Conservation (phyloP, 1,139 yeast genomes). For the Pichiaceae sp. region DNA sequence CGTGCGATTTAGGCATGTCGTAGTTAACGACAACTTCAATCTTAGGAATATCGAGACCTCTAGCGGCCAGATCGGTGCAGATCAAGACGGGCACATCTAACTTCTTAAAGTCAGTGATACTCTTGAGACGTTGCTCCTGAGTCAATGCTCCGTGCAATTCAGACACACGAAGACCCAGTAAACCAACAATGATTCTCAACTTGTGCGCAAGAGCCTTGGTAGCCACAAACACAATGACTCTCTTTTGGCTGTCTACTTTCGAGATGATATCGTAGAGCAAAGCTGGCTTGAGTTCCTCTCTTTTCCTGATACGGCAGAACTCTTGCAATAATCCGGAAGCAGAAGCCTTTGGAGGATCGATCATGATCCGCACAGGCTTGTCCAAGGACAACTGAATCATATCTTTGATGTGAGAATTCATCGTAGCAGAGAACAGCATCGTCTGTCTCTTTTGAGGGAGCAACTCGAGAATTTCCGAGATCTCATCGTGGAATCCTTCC, state of each 20-base stretch:
- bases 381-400: constrained; percentile 79
- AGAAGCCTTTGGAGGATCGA: constrained; percentile 92
- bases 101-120: constrained; percentile 75
- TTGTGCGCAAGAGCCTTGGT: constrained; percentile 87
- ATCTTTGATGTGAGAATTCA: constrained; percentile 89
- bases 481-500: constrained; percentile 94
- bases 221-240: constrained; percentile 85
- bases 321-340: constrained; percentile 84
- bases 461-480: constrained; percentile 78
- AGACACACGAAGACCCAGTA: constrained; percentile 78
- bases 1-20: constrained; percentile 92
- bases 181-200: constrained; percentile 75
- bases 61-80: constrained; percentile 97
- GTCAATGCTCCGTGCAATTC: constrained; percentile 92
- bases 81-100: constrained; percentile 77
- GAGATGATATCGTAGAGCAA: constrained; percentile 64
- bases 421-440: constrained; percentile 89
- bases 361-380: constrained; percentile 90
- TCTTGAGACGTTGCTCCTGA: constrained; percentile 89
- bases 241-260: constrained; percentile 53
- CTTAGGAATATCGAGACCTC: constrained; percentile 98
- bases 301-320: constrained; percentile 86
- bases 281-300: constrained; percentile 79
- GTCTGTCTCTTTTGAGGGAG: constrained; percentile 92
- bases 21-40: constrained; percentile 89